These are phyloP conservation scores for Lenzites betulinus DNA, from an alignment of 768 basidiomycete genomes.

Conservation along the genomic window DNA sequence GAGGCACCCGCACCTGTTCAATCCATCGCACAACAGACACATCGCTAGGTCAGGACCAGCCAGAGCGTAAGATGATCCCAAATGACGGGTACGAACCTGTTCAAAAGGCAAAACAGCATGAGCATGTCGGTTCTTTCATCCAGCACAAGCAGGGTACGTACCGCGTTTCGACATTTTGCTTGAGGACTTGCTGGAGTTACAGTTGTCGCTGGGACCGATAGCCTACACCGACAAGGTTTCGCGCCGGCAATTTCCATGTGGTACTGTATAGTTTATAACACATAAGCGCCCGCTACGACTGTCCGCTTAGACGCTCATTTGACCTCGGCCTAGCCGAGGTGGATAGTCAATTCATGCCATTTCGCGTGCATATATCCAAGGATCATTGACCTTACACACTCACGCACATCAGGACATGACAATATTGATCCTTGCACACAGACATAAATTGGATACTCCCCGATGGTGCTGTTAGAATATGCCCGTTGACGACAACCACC, in stretches of 20 bases:
- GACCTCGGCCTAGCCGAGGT: no score
- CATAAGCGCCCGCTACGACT: slow-evolving; percentile 3
- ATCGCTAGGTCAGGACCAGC: slow-evolving; percentile 12
- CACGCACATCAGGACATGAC: no score
- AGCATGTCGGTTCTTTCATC: background rate
- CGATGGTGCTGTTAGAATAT: no score
- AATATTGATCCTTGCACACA: no score
- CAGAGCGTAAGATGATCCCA: background rate
- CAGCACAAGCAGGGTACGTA: slow-evolving; percentile 21
- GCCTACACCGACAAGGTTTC: slow-evolving; percentile 28
- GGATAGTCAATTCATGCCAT: no score
- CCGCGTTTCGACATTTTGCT: slow-evolving; percentile 41
- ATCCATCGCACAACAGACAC: slow-evolving; percentile 1
- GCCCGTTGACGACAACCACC: no score
- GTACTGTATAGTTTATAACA: slow-evolving; percentile 35
- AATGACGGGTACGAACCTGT: slow-evolving; percentile 22
- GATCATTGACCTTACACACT: no score
- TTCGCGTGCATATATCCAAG: no score
- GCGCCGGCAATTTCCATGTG: slow-evolving; percentile 26
- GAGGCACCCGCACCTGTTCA: slow-evolving; percentile 59
- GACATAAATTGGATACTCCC: no score
- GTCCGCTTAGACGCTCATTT: background rate
- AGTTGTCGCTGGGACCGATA: slow-evolving; percentile 24
- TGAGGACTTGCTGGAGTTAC: slow-evolving; percentile 31
- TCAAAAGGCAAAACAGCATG: slow-evolving; percentile 1